Conservation (phyloP, 306 rosid species). For the Pueraria montana region DNA sequence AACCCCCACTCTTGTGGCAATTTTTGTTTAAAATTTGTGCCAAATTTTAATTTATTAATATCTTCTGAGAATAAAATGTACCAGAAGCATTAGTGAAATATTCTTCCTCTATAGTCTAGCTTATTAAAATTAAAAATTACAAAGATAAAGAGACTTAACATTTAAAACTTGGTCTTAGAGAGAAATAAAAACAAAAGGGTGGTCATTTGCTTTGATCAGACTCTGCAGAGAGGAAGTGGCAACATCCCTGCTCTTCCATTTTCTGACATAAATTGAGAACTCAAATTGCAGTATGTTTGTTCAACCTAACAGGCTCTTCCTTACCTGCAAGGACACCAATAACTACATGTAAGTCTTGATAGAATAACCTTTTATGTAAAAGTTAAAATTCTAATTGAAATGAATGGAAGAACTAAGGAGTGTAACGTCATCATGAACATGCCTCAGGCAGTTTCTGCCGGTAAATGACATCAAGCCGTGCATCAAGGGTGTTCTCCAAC, state of each 20-base stretch:
- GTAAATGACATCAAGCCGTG: slow-evolving; percentile 65
- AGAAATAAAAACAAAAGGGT: neutral
- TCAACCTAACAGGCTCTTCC: slow-evolving; percentile 45
- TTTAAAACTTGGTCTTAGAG: neutral
- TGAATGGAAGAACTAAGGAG: no score
- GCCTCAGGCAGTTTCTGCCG: slow-evolving; percentile 75
- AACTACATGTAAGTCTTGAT: no score
- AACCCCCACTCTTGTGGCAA: no score
- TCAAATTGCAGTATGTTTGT: neutral
- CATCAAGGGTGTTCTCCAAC: slow-evolving; percentile 73
- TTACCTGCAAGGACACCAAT: slow-evolving; percentile 42
- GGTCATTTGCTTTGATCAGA: neutral
- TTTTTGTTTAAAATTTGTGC: no score
- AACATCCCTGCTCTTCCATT: slow-evolving; percentile 1
- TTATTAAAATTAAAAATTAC: neutral
- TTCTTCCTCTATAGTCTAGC: slow-evolving; percentile 17
- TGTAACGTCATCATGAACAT: slow-evolving; percentile 7
- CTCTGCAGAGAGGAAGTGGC: no score
- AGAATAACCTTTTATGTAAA: neutral
- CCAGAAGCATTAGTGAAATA: neutral
- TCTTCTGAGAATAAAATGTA: neutral
- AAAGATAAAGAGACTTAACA: neutral
- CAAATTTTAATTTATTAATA: slow-evolving; percentile 18
- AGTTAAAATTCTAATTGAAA: no score
- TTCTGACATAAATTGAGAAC: neutral